Conservation (phyloP, 805 yeast genomes). For the Candida xiaguanensis region DNA sequence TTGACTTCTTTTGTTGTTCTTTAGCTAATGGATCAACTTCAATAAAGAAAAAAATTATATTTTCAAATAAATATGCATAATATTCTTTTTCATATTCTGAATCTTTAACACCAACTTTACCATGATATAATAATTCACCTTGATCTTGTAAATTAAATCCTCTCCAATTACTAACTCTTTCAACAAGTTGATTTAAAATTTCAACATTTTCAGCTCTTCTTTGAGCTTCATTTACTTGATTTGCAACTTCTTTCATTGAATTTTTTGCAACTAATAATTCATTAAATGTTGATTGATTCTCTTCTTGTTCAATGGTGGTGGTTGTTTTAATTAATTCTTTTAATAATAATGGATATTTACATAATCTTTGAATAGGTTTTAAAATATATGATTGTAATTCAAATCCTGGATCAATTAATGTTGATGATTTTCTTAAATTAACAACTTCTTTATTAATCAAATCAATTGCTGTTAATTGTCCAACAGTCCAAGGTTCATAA, state of each 20-base stretch:
- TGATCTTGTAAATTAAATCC: constrained; percentile 76
- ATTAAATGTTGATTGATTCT: constrained; percentile 35
- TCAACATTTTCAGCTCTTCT: constrained; percentile 84
- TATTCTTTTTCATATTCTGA: constrained; percentile 78
- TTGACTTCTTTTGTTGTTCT: constrained; percentile 31
- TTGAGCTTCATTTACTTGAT: constrained; percentile 88
- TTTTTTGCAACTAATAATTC: constrained; percentile 71
- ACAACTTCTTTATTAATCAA: constrained; percentile 62
- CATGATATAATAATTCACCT: constrained; percentile 81
- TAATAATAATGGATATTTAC: constrained; percentile 86
- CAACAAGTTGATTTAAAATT: constrained; percentile 61
- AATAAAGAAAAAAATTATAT: constrained; percentile 47
- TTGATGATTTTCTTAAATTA: constrained; percentile 51
- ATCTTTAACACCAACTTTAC: constrained; percentile 66
- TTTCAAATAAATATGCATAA: constrained; percentile 83
- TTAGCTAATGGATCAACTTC: constrained; percentile 18
- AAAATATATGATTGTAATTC: constrained; percentile 86
- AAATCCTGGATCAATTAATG: constrained; percentile 74
- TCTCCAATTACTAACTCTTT: constrained; percentile 85
- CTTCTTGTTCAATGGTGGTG: constrained; percentile 7
- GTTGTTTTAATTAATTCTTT: constrained; percentile 68
- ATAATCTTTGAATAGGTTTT: constrained; percentile 94
- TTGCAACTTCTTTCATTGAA: constrained; percentile 79
- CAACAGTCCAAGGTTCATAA: constrained; percentile 93
- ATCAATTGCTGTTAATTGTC: constrained; percentile 83